Evolutionary conservation across 2,329 filamentous ascomycete species (phyloP).

Genomic region (Thermochaetoides dissita): DNA sequence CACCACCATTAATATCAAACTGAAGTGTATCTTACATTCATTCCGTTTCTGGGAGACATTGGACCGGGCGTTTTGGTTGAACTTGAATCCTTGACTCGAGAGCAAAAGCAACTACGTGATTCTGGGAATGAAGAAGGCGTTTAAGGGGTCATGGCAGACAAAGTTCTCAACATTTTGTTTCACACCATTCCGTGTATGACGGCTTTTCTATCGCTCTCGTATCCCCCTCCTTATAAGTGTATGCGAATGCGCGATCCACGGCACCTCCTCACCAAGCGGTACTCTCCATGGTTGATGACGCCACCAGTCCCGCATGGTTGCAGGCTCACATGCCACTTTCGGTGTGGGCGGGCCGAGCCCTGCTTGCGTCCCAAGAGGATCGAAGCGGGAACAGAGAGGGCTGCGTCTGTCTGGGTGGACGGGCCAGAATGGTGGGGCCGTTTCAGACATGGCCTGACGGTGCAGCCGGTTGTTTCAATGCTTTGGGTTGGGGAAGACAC

Average conservation of each 20-base stretch:
- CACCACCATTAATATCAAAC: conserved; percentile 35
- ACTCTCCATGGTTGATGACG: too few relatives aligned
- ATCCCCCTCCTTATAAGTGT: too few relatives aligned
- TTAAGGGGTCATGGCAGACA: neutral
- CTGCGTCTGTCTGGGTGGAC: neutral
- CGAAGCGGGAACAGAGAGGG: conserved; percentile 1
- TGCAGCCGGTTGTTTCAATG: conserved; percentile 5
- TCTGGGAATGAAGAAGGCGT: neutral
- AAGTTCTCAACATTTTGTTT: too few relatives aligned
- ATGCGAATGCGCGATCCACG: too few relatives aligned
- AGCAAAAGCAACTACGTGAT: too few relatives aligned
- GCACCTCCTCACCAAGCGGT: too few relatives aligned
- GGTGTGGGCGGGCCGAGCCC: too few relatives aligned
- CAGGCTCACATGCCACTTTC: too few relatives aligned
- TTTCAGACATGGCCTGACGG: conserved; percentile 5
- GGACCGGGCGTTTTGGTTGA: conserved; percentile 9
- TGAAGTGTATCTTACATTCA: neutral
- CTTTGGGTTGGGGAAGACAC: neutral
- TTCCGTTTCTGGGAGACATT: neutral
- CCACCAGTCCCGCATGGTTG: too few relatives aligned
- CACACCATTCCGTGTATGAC: too few relatives aligned
- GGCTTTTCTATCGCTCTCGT: too few relatives aligned
- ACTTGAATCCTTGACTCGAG: neutral
- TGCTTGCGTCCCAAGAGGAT: neutral
- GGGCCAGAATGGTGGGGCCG: conserved; percentile 2